phyloP scores from a whole-genome alignment of 2,329 filamentous ascomycete species.

The Stagonosporopsis tanaceti region DNA sequence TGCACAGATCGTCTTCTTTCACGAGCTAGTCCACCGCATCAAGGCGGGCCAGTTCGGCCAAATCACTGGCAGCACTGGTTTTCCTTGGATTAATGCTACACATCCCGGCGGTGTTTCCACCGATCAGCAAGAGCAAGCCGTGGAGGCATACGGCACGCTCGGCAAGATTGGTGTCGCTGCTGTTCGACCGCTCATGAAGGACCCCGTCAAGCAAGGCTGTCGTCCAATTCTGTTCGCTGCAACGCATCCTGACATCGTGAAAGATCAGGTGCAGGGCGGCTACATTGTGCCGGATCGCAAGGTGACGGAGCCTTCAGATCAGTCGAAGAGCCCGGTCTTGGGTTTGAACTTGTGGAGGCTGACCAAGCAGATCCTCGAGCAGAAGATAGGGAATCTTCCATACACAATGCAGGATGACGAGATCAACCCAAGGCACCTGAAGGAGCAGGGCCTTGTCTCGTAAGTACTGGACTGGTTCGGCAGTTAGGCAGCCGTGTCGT shows the following conservation, averaged over 20 bases:
- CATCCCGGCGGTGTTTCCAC: conserved; percentile 60
- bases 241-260: conserved; percentile 54
- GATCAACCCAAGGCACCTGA: conserved; percentile 4
- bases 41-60: conserved; percentile 40
- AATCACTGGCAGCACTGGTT: conserved; percentile 43
- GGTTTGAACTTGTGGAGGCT: conserved; percentile 57
- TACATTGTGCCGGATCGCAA: conserved; percentile 62
- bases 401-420: conserved; percentile 38
- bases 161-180: conserved; percentile 57
- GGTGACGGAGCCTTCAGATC: conserved; percentile 52
- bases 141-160: conserved; percentile 59
- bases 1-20: conserved; percentile 58
- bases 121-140: conserved; percentile 58
- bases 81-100: conserved; percentile 59
- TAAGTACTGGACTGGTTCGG: background rate
- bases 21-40: conserved; percentile 52
- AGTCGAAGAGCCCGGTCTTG: conserved; percentile 55
- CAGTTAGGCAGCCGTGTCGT: background rate
- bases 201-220: conserved; percentile 58
- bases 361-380: conserved; percentile 54
- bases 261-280: conserved; percentile 55
- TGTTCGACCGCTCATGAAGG: conserved; percentile 58
- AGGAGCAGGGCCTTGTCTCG: conserved; percentile 8
- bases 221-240: conserved; percentile 59
- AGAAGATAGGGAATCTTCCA: conserved; percentile 49